Percentiles rank a stretch among this genome's conserved stretches.
Evolutionary conservation across 129 eudicot species (phyloP).

Genomic region (Saposhnikovia divaricata): DNA sequence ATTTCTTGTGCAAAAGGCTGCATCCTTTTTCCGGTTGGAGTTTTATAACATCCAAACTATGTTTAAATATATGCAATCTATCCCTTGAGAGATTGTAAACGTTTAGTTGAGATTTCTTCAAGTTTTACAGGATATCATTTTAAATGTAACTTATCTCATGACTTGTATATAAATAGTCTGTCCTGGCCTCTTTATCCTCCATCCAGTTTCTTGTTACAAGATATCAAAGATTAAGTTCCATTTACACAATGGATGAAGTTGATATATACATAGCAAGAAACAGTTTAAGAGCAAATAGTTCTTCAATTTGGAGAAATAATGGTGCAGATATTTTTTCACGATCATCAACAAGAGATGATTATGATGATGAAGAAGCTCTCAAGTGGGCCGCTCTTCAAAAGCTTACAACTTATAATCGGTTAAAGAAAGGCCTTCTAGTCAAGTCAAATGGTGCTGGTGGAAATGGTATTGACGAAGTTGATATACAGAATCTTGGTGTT

Average conservation of each 20-base stretch:
- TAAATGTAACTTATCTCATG: not conserved
- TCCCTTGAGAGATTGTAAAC: not conserved
- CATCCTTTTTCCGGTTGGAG: not conserved
- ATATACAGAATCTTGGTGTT: constrained; percentile 46
- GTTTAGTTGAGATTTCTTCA: not conserved
- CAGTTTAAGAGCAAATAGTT: not conserved
- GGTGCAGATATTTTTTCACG: constrained; percentile 38
- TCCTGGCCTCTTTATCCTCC: not conserved
- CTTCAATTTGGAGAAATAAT: constrained; percentile 32
- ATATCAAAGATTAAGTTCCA: not conserved
- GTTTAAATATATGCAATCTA: not conserved
- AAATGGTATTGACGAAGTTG: constrained; percentile 29
- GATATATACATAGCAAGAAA: not conserved
- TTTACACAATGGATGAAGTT: not conserved
- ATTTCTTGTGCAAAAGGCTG: not conserved
- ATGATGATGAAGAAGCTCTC: constrained; percentile 77
- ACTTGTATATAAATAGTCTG: not conserved
- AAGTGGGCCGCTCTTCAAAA: constrained; percentile 87
- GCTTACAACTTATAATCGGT: constrained; percentile 69
- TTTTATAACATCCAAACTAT: not conserved
- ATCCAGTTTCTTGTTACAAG: not conserved
- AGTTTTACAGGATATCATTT: not conserved
- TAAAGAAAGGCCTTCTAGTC: constrained; percentile 61
- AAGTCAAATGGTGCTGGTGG: constrained; percentile 38
- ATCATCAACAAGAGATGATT: constrained; percentile 35